These are phyloP conservation scores for Syzygium malaccense DNA, from an alignment of 441 rosid species.

Conservation along the genomic window DNA sequence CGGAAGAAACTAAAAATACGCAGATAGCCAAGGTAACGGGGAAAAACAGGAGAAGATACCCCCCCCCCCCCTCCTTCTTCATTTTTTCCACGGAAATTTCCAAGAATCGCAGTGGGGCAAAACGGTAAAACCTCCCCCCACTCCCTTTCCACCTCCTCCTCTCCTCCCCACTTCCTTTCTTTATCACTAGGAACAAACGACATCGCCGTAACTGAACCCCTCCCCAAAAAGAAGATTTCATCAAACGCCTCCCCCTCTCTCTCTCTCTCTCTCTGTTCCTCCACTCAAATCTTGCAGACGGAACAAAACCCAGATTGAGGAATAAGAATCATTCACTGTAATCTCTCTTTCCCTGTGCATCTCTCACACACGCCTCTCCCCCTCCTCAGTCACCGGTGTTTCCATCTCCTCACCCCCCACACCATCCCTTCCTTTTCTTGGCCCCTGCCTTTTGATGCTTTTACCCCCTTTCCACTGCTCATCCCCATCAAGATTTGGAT, in stretches of 20 bases:
- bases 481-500: slow-evolving; percentile 30
- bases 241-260: background rate
- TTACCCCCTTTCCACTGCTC: slow-evolving; percentile 12
- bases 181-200: background rate
- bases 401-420: background rate
- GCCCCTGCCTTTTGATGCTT: slow-evolving; percentile 23
- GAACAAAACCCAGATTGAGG: background rate
- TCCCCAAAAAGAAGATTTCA: background rate
- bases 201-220: background rate
- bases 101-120: background rate
- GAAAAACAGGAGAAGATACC: rapidly evolving
- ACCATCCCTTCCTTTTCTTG: background rate
- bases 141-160: background rate
- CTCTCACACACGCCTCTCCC: background rate
- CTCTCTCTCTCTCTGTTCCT: background rate
- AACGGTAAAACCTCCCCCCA: background rate
- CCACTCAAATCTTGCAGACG: background rate
- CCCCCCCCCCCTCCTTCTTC: no score
- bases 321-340: background rate
- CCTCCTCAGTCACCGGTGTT: background rate
- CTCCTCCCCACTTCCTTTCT: background rate
- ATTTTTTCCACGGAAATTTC: background rate
- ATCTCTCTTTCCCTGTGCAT: background rate
- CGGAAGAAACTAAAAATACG: no score
- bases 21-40: background rate